phyloP scores from a whole-genome alignment of 23 red algal species.

The Gracilaria caudata region DNA sequence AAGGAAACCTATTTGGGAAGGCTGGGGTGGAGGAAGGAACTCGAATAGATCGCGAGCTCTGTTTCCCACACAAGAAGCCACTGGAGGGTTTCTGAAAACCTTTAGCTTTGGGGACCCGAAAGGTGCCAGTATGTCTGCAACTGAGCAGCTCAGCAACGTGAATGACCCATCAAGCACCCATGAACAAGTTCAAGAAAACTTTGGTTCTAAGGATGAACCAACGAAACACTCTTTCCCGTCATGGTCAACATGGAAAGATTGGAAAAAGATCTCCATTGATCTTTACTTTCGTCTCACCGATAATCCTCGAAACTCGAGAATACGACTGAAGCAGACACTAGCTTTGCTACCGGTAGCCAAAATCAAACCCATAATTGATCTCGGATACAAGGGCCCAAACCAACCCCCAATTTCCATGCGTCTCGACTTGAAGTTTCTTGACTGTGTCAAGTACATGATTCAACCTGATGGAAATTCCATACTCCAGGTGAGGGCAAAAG shows the following conservation, averaged over 20 bases:
- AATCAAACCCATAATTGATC: conserved; percentile 47
- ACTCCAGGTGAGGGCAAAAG: conserved; percentile 25
- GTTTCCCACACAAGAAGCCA: conserved; percentile 1
- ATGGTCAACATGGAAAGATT: conserved; percentile 34
- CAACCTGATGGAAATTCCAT: conserved; percentile 18
- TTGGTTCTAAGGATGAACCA: not conserved
- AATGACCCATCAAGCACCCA: not conserved
- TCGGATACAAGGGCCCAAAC: not conserved
- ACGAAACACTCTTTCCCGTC: conserved; percentile 1
- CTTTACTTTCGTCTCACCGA: conserved; percentile 57
- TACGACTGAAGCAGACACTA: conserved; percentile 61
- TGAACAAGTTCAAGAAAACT: not conserved
- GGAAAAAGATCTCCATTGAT: conserved; percentile 52
- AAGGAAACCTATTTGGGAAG: not conserved
- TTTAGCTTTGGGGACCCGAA: not conserved
- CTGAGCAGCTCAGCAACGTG: not conserved
- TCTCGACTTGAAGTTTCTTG: conserved; percentile 30
- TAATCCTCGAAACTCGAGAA: conserved; percentile 25
- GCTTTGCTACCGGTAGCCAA: conserved; percentile 26
- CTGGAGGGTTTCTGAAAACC: not conserved
- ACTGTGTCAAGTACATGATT: conserved; percentile 50
- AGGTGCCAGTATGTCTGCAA: not conserved
- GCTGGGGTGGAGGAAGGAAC: not conserved
- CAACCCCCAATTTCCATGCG: conserved; percentile 14
- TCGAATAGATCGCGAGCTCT: not conserved